phyloP scores from a whole-genome alignment of 1,284 basidiomycete genomes.

The Cutaneotrichosporon sp. region DNA sequence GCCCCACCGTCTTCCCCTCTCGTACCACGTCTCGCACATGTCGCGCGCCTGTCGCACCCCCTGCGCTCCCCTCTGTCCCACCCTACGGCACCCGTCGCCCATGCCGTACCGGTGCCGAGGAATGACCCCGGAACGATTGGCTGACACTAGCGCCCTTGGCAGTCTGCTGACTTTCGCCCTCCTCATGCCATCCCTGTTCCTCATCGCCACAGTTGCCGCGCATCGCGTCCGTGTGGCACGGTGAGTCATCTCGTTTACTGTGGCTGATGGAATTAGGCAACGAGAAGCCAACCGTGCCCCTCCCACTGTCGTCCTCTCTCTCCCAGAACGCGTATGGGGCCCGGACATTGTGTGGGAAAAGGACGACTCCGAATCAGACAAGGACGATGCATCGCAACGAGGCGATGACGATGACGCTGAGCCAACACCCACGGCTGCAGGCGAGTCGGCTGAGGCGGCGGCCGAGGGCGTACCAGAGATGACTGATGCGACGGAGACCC shows the following conservation, averaged over 20 bases:
- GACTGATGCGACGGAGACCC: neutral
- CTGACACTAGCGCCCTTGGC: conserved; percentile 40
- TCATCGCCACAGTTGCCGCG: conserved; percentile 46
- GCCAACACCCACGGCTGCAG: neutral
- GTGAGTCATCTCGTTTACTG: conserved; percentile 30
- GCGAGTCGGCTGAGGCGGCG: neutral
- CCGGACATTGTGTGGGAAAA: conserved; percentile 55
- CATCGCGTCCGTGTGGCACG: conserved; percentile 46
- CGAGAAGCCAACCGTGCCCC: conserved; percentile 52
- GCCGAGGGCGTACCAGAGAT: neutral
- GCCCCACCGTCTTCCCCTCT: neutral
- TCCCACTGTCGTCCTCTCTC: conserved; percentile 47
- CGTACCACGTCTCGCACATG: neutral
- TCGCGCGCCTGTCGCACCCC: neutral
- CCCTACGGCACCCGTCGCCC: neutral
- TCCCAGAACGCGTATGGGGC: conserved; percentile 52
- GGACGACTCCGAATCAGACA: conserved; percentile 37
- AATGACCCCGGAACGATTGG: neutral
- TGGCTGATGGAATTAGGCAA: conserved; percentile 34
- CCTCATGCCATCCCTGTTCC: conserved; percentile 49
- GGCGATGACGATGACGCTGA: neutral
- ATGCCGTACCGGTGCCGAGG: neutral
- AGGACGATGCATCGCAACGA: conserved; percentile 15
- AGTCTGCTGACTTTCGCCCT: conserved; percentile 49
- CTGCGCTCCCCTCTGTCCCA: neutral